Evolutionary conservation across 2,329 filamentous ascomycete species (phyloP).

Genomic region (Aureobasidium namibiae): DNA sequence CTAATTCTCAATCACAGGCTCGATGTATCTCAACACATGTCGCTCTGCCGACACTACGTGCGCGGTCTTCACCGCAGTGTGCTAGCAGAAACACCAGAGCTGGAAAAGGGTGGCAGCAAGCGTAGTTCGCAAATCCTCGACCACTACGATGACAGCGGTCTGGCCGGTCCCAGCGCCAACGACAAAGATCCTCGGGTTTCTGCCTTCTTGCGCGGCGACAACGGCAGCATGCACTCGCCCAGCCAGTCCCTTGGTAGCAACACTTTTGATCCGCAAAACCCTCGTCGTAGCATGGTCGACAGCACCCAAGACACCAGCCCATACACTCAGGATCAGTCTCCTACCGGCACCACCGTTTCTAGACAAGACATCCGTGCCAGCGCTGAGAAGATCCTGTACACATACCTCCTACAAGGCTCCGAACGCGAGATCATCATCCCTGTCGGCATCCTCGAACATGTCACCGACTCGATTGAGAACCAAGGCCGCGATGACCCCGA

Average conservation of each 20-base stretch:
- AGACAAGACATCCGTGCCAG: constrained; percentile 84
- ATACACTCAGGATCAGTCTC: constrained; percentile 29
- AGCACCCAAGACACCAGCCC: constrained; percentile 37
- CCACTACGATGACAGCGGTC: constrained; percentile 20
- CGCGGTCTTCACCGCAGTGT: constrained; percentile 90
- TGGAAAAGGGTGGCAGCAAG: constrained; percentile 73
- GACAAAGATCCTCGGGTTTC: constrained; percentile 59
- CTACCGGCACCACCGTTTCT: constrained; percentile 71
- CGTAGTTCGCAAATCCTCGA: constrained; percentile 73
- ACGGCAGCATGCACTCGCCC: constrained; percentile 38
- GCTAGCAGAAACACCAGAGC: constrained; percentile 83
- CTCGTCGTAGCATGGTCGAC: constrained; percentile 53
- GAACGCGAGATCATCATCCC: constrained; percentile 94
- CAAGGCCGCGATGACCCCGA: constrained; percentile 91
- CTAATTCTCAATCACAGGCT: constrained; percentile 55
- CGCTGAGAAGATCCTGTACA: constrained; percentile 98
- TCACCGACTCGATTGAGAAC: constrained; percentile 82
- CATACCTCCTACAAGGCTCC: constrained; percentile 86
- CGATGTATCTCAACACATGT: constrained; percentile 98
- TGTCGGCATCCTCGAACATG: constrained; percentile 74
- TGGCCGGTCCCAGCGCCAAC: constrained; percentile 35
- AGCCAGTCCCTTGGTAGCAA: constrained; percentile 43
- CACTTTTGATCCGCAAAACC: constrained; percentile 36
- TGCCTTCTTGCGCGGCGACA: constrained; percentile 65
- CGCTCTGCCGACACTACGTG: constrained; percentile 92